These are phyloP conservation scores for Scytalidium lignicola DNA, from an alignment of 2,329 filamentous ascomycete species.

Conservation along the genomic window DNA sequence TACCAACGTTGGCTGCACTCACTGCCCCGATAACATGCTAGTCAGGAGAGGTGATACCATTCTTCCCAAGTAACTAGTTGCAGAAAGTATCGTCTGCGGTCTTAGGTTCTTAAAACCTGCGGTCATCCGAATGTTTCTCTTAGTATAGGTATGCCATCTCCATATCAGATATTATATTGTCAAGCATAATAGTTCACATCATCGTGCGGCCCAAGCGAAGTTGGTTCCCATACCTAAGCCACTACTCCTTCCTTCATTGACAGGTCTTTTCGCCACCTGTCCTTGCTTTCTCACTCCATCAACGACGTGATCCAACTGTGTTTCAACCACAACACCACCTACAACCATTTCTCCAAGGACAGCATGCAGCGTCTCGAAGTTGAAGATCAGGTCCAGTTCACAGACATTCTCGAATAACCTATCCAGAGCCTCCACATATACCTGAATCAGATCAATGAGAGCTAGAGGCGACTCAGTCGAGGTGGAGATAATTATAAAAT, in stretches of 20 bases:
- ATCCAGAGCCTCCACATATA: constrained; percentile 94
- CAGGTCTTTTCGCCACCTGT: constrained; percentile 70
- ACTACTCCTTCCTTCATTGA: constrained; percentile 59
- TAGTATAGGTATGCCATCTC: too few relatives aligned
- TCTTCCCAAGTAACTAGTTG: too few relatives aligned
- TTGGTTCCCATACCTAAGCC: constrained; percentile 23
- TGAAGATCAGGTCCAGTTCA: constrained; percentile 95
- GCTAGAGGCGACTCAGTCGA: constrained; percentile 94
- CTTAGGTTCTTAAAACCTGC: too few relatives aligned
- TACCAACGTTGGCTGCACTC: too few relatives aligned
- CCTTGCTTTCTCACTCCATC: constrained; percentile 75
- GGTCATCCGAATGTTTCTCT: too few relatives aligned
- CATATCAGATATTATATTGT: too few relatives aligned
- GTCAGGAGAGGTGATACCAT: too few relatives aligned
- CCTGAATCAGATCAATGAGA: constrained; percentile 93
- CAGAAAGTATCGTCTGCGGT: too few relatives aligned
- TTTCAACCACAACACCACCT: constrained; percentile 91
- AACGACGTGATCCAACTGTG: constrained; percentile 81
- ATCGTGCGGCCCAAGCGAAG: constrained; percentile 29
- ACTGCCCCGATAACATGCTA: too few relatives aligned
- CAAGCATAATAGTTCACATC: constrained; percentile 5
- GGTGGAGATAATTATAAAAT: constrained; percentile 97
- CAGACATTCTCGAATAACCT: constrained; percentile 97
- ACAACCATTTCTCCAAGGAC: constrained; percentile 91
- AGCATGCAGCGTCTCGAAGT: constrained; percentile 94